phyloP scores from a whole-genome alignment of 169 alveolate genomes.

The Eimeria necatrix region DNA sequence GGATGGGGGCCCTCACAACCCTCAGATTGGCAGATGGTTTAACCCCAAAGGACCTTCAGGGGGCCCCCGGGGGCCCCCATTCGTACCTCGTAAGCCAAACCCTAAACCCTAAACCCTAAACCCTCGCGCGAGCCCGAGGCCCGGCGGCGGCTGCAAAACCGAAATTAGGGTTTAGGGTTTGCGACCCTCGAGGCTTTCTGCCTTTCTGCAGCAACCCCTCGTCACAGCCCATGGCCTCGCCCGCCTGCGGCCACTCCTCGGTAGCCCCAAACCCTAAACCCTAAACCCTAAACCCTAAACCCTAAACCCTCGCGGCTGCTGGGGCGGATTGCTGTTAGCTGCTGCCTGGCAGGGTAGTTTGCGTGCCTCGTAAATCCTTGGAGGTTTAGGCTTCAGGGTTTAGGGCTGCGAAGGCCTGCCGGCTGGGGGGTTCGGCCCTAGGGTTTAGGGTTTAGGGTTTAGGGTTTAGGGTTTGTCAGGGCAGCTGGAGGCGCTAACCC shows the following conservation, averaged over 20 bases:
- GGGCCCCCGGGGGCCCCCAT: conserved; percentile 58
- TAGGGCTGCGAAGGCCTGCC: neutral
- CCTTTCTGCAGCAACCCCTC: conserved; percentile 19
- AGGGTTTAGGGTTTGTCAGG: conserved; percentile 69
- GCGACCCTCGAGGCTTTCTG: neutral
- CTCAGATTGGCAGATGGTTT: neutral
- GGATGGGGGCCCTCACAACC: conserved; percentile 54
- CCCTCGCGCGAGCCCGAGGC: too few relatives aligned
- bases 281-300: neutral
- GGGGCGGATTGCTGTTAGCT: neutral
- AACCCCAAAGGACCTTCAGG: conserved; percentile 6
- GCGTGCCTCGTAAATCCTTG: neutral
- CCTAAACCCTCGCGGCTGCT: neutral
- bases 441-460: conserved; percentile 11
- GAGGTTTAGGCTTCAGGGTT: conserved; percentile 7
- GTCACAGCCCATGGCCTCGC: conserved; percentile 52
- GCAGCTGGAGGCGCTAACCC: conserved; percentile 35
- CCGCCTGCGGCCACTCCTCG: conserved; percentile 39
- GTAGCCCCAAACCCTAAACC: conserved; percentile 49
- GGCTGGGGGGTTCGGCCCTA: neutral
- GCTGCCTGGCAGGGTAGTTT: neutral
- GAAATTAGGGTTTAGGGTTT: conserved; percentile 14
- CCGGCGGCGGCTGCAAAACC: too few relatives aligned
- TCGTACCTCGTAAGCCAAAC: neutral
- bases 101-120: conserved; percentile 40